phyloP scores from a whole-genome alignment of 768 basidiomycete species.

The Macrocybe gigantea region DNA sequence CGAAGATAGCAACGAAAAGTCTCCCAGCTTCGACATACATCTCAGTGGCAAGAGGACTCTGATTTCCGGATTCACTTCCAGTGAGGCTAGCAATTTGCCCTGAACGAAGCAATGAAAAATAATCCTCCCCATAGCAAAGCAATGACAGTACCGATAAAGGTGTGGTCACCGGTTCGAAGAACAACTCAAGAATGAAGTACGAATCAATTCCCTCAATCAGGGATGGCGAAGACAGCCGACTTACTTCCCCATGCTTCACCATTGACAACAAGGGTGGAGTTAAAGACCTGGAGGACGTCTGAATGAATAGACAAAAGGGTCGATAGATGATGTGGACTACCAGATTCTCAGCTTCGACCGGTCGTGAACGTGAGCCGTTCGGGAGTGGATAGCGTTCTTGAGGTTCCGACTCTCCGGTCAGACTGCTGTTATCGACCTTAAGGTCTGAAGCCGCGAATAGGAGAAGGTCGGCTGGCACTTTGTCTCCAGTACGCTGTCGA shows the following conservation, averaged over 20 bases:
- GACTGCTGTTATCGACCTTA: conserved; percentile 66
- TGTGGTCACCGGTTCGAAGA: conserved; percentile 61
- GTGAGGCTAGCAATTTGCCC: conserved; percentile 67
- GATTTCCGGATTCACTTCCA: conserved; percentile 56
- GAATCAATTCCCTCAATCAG: neutral
- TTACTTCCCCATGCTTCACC: conserved; percentile 68
- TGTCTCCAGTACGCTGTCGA: conserved; percentile 56
- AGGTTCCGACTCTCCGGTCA: conserved; percentile 68
- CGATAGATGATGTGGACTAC: conserved; percentile 21
- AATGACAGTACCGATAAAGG: conserved; percentile 45
- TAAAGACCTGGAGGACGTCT: conserved; percentile 44
- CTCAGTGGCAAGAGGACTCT: conserved; percentile 61
- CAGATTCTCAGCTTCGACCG: conserved; percentile 63
- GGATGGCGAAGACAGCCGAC: conserved; percentile 14
- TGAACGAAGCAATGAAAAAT: conserved; percentile 15
- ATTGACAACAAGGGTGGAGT: conserved; percentile 63
- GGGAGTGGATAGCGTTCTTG: conserved; percentile 49
- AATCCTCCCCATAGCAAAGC: neutral
- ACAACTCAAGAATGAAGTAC: conserved; percentile 30
- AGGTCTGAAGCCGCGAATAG: conserved; percentile 56
- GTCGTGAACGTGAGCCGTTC: conserved; percentile 39
- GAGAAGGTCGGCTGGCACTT: conserved; percentile 64
- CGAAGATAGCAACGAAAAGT: conserved; percentile 3
- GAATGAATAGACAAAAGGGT: neutral
- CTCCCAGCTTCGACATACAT: conserved; percentile 34